Conservation (phyloP, 2,329 filamentous ascomycete species). For the Exophiala alcalophila region DNA sequence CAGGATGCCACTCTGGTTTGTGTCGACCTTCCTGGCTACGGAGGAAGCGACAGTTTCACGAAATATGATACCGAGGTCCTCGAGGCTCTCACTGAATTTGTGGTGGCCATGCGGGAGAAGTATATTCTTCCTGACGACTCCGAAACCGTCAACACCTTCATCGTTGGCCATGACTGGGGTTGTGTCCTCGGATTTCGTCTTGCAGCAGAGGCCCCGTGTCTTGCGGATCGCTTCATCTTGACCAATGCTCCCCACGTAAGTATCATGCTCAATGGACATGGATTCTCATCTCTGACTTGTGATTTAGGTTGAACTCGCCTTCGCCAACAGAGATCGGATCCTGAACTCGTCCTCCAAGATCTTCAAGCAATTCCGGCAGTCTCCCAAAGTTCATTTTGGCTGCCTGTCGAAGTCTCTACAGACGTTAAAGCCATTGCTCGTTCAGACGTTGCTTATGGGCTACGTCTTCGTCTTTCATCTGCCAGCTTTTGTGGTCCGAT, state of each 20-base stretch:
- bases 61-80: slow-evolving; percentile 52
- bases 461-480: slow-evolving; percentile 57
- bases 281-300: slow-evolving; percentile 1
- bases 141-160: slow-evolving; percentile 38
- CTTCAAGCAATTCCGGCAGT: slow-evolving; percentile 47
- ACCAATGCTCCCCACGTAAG: slow-evolving; percentile 54
- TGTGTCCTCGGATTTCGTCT: slow-evolving; percentile 53
- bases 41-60: slow-evolving; percentile 53
- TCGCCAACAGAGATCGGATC: slow-evolving; percentile 43
- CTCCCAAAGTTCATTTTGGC: slow-evolving; percentile 44
- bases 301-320: slow-evolving; percentile 41
- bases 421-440: slow-evolving; percentile 47
- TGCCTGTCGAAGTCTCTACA: slow-evolving; percentile 46
- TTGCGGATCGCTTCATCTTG: slow-evolving; percentile 57
- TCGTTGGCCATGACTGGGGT: slow-evolving; percentile 57
- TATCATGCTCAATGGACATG: slow-evolving; percentile 8
- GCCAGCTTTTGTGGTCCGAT: slow-evolving; percentile 45
- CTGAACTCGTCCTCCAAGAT: slow-evolving; percentile 48
- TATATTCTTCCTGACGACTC: slow-evolving; percentile 38
- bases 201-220: slow-evolving; percentile 55
- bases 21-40: slow-evolving; percentile 58
- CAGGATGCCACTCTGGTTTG: slow-evolving; percentile 49
- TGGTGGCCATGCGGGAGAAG: slow-evolving; percentile 49
- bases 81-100: slow-evolving; percentile 53
- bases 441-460: slow-evolving; percentile 49